phyloP scores from a whole-genome alignment of 1,284 basidiomycete genomes.

The Sporisorium scitamineum region DNA sequence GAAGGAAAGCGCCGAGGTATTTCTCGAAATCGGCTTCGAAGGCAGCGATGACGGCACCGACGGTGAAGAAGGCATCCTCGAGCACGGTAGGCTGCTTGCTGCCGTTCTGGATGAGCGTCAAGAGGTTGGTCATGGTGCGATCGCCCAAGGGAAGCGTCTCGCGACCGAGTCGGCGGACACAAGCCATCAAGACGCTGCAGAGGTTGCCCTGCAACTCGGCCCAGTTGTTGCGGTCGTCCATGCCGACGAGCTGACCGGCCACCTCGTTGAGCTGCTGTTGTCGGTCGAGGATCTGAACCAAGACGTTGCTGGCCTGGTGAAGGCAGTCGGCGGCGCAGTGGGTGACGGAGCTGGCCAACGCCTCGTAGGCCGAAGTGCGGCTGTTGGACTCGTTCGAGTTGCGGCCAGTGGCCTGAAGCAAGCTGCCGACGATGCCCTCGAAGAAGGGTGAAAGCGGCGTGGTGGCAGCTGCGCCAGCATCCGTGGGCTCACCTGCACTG shows the following conservation, averaged over 20 bases:
- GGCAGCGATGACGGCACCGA: slow-evolving; percentile 80
- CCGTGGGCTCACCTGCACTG: slow-evolving; percentile 73
- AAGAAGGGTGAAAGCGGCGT: slow-evolving; percentile 87
- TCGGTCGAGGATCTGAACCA: slow-evolving; percentile 83
- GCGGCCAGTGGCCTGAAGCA: slow-evolving; percentile 71
- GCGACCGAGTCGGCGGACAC: slow-evolving; percentile 77
- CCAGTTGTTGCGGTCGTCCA: slow-evolving; percentile 98
- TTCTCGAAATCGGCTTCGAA: slow-evolving; percentile 87
- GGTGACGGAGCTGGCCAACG: slow-evolving; percentile 86
- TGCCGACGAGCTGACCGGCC: slow-evolving; percentile 83
- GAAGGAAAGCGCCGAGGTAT: slow-evolving; percentile 90
- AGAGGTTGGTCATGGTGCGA: slow-evolving; percentile 91
- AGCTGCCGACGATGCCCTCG: slow-evolving; percentile 74
- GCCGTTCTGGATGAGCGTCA: slow-evolving; percentile 84
- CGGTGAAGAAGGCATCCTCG: slow-evolving; percentile 94
- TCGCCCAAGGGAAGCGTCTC: slow-evolving; percentile 91
- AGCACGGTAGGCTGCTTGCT: slow-evolving; percentile 94
- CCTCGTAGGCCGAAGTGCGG: slow-evolving; percentile 95
- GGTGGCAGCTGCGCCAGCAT: slow-evolving; percentile 70
- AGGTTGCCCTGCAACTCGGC: slow-evolving; percentile 97
- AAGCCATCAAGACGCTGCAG: slow-evolving; percentile 74
- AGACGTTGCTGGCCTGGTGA: slow-evolving; percentile 83
- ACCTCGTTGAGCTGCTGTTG: slow-evolving; percentile 89
- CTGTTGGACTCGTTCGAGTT: slow-evolving; percentile 89
- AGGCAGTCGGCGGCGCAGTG: slow-evolving; percentile 86